Base-by-base conservation (phyloP, 768 basidiomycete species). In the Boletus coccyginus region DNA sequence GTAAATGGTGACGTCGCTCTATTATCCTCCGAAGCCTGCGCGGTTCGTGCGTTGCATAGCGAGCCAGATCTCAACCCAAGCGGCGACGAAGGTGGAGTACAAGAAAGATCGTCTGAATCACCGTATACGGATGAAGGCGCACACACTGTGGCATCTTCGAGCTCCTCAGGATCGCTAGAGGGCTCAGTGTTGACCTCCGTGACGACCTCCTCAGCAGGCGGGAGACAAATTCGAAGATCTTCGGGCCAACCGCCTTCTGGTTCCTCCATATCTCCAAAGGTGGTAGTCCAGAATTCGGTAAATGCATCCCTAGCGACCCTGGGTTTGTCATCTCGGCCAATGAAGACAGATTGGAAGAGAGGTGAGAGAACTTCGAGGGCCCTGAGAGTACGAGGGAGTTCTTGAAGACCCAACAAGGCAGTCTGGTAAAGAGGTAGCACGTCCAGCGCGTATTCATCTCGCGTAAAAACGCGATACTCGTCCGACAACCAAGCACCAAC, bases 351-450 rank as follows among this genome's bases (percentile, higher is more conserved):
- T 57, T 78, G 80, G 9, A 92, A 63, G 3, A 89, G 62, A 7
- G 77, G 67, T 0, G 75, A 72, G n/a, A 88, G 69, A 1, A 66
- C 58, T n/a, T 77, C 73, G 31, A 90, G 70, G n/a, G 74, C 73
- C 8, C 69, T 62, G 13, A 73, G 40, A 1, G 70, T 73, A 6
- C 63, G 65, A 1, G 81, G 78, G 4, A 86, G 71, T 4, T 73
- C 71, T 56, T 79, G 80, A 33, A 88, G 73, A 51, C 76, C 72
- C 51, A 85, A 61, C 41, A 89, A 64, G 36, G 79, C 70, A 13
- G 79, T 82, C 64, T 88, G 78, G 61, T 90, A 92, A 49, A 90
- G 64, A 0, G 83, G 78, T 14, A 87, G 65, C 54, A 88, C 77
- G 66, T 88, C 86, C 58, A 82, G 75, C 17, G 72, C 71, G 55